Conservation (phyloP, 805 yeast genomes). For the Myxozyma udenii region DNA sequence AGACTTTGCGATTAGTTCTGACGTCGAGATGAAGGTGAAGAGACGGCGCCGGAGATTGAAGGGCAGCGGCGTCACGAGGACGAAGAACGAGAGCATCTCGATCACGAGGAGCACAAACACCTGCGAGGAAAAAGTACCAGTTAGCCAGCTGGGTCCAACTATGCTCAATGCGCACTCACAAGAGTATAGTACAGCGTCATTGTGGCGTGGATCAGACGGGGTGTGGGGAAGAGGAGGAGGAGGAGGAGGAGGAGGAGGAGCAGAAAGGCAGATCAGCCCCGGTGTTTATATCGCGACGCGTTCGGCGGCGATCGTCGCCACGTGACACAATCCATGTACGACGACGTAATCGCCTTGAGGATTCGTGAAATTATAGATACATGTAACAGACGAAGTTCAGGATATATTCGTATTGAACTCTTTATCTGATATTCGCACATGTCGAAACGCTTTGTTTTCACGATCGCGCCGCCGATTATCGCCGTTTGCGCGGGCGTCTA, state of each 20-base stretch:
- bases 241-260: neutral
- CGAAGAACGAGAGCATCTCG: slow-evolving; percentile 75
- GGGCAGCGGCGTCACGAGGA: slow-evolving; percentile 85
- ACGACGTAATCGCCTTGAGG: too few species aligned
- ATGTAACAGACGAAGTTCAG: too few species aligned
- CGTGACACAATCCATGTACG: too few species aligned
- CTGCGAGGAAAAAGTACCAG: slow-evolving; percentile 24
- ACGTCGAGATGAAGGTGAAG: slow-evolving; percentile 58
- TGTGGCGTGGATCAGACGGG: slow-evolving; percentile 2
- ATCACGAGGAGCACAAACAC: slow-evolving; percentile 72
- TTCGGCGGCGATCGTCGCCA: too few species aligned
- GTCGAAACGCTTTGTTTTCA: too few species aligned
- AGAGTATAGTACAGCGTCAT: slow-evolving; percentile 48
- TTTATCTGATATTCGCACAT: too few species aligned
- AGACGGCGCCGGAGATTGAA: slow-evolving; percentile 65
- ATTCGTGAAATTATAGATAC: too few species aligned
- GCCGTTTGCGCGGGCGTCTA: too few species aligned
- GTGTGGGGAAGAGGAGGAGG: neutral
- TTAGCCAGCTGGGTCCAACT: neutral
- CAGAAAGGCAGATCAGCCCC: neutral
- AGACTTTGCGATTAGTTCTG: slow-evolving; percentile 67
- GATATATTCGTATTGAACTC: too few species aligned
- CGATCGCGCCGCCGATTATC: too few species aligned
- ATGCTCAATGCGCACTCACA: slow-evolving; percentile 32
- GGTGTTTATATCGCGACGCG: too few species aligned